Evolutionary conservation across 176 grass and related monocot genomes (phyloP).

Genomic region (Eragrostis nindensis): DNA sequence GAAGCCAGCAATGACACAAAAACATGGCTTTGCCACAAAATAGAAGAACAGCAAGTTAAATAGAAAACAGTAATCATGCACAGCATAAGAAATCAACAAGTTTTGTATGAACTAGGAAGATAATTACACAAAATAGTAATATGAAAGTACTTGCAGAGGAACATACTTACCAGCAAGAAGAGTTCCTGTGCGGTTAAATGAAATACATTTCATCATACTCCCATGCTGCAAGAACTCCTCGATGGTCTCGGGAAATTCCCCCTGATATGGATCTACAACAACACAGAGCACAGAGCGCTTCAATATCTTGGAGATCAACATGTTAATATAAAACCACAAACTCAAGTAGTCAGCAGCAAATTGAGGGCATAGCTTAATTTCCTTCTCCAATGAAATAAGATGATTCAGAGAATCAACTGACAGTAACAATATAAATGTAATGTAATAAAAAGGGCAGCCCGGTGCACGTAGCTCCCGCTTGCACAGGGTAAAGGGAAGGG

Average conservation of each 20-base stretch:
- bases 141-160: constrained; percentile 14
- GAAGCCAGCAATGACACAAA: not conserved
- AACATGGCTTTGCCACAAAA: not conserved
- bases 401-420: not conserved
- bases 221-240: constrained; percentile 98
- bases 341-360: constrained; percentile 1
- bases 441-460: too few species aligned
- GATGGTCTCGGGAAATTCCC: constrained; percentile 97
- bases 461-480: too few species aligned
- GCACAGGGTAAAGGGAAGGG: too few species aligned
- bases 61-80: not conserved
- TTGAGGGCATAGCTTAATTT: constrained; percentile 11
- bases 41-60: not conserved
- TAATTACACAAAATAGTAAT: not conserved
- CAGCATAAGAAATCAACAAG: constrained; percentile 17
- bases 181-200: constrained; percentile 90
- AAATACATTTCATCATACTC: constrained; percentile 99
- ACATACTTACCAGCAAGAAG: constrained; percentile 87
- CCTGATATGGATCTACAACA: constrained; percentile 89
- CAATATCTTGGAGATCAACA: constrained; percentile 30
- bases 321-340: constrained; percentile 14
- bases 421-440: too few species aligned
- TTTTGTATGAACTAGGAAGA: constrained; percentile 23
- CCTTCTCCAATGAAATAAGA: constrained; percentile 1
- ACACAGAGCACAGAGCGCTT: constrained; percentile 29